Evolutionary conservation across 768 basidiomycete genomes (phyloP).

Genomic region (Pleurotus cornucopiae): DNA sequence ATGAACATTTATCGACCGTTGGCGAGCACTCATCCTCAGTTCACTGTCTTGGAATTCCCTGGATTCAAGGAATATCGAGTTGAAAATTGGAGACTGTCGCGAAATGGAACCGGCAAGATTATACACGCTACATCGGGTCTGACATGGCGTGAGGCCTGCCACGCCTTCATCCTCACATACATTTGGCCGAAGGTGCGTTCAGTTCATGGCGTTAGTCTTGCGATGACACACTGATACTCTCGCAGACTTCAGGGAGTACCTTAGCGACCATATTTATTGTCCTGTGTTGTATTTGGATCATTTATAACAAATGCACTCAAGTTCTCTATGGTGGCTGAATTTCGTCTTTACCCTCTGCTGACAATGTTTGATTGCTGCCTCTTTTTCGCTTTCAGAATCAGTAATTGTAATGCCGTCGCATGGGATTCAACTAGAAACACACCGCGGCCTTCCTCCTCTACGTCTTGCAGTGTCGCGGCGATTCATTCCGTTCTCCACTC

Average conservation of each 20-base stretch:
- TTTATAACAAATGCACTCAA: conserved; percentile 35
- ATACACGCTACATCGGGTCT: conserved; percentile 24
- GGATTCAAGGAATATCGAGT: conserved; percentile 59
- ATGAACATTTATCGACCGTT: conserved; percentile 21
- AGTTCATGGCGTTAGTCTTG: neutral
- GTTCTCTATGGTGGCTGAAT: conserved; percentile 41
- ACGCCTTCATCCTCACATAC: conserved; percentile 25
- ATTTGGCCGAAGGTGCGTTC: conserved; percentile 27
- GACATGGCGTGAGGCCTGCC: conserved; percentile 32
- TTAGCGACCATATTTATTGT: conserved; percentile 10
- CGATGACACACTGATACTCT: neutral
- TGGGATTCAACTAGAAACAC: conserved; percentile 74
- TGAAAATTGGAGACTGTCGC: conserved; percentile 44
- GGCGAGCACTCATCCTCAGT: conserved; percentile 40
- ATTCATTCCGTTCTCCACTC: conserved; percentile 53
- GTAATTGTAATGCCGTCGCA: conserved; percentile 60
- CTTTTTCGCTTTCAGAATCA: conserved; percentile 50
- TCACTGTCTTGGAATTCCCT: conserved; percentile 39
- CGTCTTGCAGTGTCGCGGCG: conserved; percentile 34
- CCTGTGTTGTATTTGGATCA: conserved; percentile 16
- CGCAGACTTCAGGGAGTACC: conserved; percentile 15
- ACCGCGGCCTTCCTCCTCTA: conserved; percentile 47
- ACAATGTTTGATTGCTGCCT: neutral
- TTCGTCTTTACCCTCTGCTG: neutral
- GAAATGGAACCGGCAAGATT: conserved; percentile 33